Evolutionary conservation across 139 green algal species (phyloP).

Genomic region (Ettlia oleoabundans): DNA sequence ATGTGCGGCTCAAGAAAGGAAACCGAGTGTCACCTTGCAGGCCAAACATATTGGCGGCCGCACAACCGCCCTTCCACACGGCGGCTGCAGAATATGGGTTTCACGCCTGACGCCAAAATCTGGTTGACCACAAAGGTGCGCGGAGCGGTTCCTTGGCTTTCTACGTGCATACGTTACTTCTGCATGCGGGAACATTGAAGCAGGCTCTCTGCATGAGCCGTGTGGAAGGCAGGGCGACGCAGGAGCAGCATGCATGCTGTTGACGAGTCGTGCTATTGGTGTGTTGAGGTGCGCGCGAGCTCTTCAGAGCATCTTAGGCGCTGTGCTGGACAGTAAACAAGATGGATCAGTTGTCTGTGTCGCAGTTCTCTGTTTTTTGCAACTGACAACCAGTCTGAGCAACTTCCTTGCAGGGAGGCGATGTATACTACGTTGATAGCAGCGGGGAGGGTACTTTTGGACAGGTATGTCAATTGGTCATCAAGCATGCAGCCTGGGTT

Average conservation of each 20-base stretch:
- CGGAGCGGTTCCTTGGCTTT: no score
- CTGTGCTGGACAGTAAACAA: not conserved
- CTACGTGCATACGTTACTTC: no score
- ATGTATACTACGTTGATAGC: constrained; percentile 23
- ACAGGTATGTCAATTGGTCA: no score
- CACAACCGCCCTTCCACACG: constrained; percentile 92
- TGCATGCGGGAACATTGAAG: no score
- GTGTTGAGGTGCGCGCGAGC: not conserved
- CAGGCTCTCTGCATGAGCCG: no score
- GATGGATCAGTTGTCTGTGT: not conserved
- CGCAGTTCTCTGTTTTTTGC: not conserved
- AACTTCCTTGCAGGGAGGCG: constrained; percentile 6
- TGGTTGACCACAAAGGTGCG: constrained; percentile 90
- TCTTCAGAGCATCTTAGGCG: not conserved
- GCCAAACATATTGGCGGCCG: constrained; percentile 90
- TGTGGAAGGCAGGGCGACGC: no score
- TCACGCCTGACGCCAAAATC: constrained; percentile 77
- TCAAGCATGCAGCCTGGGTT: no score
- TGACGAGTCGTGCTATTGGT: no score
- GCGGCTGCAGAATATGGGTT: constrained; percentile 98
- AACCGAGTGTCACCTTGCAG: not conserved
- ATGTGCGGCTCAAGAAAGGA: no score
- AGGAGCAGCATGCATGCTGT: no score
- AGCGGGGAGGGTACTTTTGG: constrained; percentile 37
- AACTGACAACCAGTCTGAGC: not conserved